Percentiles rank a stretch among this genome's conserved stretches.
phyloP scores from a whole-genome alignment of 495 filamentous ascomycete genomes.

The Aspergillus ostianus region DNA sequence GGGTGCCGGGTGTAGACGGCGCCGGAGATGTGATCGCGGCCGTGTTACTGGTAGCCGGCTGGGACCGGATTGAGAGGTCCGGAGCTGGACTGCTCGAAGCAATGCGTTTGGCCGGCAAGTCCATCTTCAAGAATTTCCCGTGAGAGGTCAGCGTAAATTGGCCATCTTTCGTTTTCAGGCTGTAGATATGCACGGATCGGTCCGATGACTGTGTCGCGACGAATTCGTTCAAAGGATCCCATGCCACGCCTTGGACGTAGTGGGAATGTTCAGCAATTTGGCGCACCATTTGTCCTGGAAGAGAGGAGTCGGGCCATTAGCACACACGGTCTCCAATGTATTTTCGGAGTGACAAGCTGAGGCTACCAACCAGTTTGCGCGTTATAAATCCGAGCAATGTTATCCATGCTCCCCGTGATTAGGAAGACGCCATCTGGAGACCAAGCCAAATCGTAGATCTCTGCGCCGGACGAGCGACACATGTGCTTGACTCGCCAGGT shows the following conservation, averaged over 20 bases:
- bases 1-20: slow-evolving; percentile 93
- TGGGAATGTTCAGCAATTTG: slow-evolving; percentile 99
- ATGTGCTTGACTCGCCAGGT: slow-evolving; percentile 96
- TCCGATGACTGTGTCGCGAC: slow-evolving; percentile 98
- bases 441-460: slow-evolving; percentile 98
- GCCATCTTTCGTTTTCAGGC: slow-evolving; percentile 91
- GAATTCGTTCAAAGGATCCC: slow-evolving; percentile 98
- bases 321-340: neutral
- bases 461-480: slow-evolving; percentile 86
- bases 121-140: slow-evolving; percentile 78
- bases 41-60: slow-evolving; percentile 56
- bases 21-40: slow-evolving; percentile 74
- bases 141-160: slow-evolving; percentile 84
- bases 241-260: slow-evolving; percentile 97
- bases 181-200: slow-evolving; percentile 96
- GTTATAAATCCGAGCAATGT: slow-evolving; percentile 95
- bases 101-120: slow-evolving; percentile 84
- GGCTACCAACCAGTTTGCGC: slow-evolving; percentile 74
- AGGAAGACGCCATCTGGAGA: slow-evolving; percentile 95
- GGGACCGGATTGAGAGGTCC: slow-evolving; percentile 60
- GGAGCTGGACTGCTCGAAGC: slow-evolving; percentile 91
- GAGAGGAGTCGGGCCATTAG: slow-evolving; percentile 17
- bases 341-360: neutral
- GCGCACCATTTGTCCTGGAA: slow-evolving; percentile 77
- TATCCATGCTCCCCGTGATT: slow-evolving; percentile 99